A percentile compares a stretch with the other conserved stretches of the same genome.
Conservation (phyloP, 1,284 basidiomycete genomes). For the Porodaedalea pini region DNA sequence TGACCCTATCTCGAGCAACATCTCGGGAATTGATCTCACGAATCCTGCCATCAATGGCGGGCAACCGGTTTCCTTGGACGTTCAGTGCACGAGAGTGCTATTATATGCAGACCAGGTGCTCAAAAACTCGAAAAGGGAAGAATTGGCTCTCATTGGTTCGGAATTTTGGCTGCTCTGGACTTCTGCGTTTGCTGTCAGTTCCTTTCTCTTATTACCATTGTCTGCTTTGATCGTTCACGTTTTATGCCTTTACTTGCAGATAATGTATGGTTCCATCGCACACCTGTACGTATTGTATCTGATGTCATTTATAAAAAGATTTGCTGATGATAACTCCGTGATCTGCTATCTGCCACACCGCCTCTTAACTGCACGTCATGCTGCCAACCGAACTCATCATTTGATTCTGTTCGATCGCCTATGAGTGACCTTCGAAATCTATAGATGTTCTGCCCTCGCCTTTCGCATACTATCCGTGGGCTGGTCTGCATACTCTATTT, state of each 20-base stretch:
- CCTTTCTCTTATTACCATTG: background rate
- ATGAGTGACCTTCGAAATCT: background rate
- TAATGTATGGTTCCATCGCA: conserved; percentile 48
- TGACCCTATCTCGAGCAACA: background rate
- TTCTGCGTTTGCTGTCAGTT: conserved; percentile 40
- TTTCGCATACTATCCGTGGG: conserved; percentile 44
- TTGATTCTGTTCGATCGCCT: too few species aligned
- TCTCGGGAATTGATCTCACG: background rate
- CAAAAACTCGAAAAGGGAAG: conserved; percentile 45
- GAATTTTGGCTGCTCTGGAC: conserved; percentile 59
- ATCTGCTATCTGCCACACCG: background rate
- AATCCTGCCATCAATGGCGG: conserved; percentile 21
- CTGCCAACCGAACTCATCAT: background rate
- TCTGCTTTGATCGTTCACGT: background rate
- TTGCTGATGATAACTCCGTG: background rate
- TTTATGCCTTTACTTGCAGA: background rate
- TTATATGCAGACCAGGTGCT: conserved; percentile 39
- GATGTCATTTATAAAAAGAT: background rate
- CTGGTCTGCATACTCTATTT: conserved; percentile 52
- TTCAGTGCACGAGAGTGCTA: conserved; percentile 41
- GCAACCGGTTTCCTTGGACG: conserved; percentile 27
- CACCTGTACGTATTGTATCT: conserved; percentile 35
- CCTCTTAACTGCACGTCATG: background rate
- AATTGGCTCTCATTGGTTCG: conserved; percentile 46
- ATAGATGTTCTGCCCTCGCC: conserved; percentile 40